Percentiles rank a stretch among this genome's conserved stretches.
Evolutionary conservation across 164 flowering plant genomes (phyloP).

Genomic region (Stephania cephalantha): DNA sequence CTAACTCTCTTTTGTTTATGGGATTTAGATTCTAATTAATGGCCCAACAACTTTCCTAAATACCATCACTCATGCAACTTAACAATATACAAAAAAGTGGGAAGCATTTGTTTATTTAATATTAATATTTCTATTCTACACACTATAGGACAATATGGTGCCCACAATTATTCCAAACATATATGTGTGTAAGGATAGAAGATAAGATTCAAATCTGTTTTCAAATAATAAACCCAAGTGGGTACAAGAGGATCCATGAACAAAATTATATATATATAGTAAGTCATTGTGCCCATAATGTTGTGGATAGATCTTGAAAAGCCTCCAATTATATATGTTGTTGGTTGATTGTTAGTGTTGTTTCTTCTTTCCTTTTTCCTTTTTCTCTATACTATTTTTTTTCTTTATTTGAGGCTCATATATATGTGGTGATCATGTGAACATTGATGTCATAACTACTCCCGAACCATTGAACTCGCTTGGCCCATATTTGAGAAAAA

Average conservation of each 20-base stretch:
- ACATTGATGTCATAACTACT: neutral
- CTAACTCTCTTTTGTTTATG: no score
- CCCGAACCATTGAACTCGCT: no score
- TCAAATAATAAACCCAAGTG: neutral
- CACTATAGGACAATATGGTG: neutral
- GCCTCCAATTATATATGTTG: neutral
- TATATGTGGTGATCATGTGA: neutral
- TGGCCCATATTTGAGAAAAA: no score
- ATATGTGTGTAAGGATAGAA: neutral
- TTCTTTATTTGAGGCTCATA: neutral
- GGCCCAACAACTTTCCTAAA: no score
- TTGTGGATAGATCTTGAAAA: neutral
- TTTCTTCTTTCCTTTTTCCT: no score
- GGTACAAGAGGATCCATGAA: neutral
- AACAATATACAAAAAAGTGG: no score
- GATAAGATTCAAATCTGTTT: neutral
- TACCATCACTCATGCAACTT: no score
- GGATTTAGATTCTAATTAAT: no score
- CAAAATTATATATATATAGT: no score
- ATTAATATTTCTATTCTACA: no score
- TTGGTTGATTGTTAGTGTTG: neutral
- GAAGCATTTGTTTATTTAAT: no score
- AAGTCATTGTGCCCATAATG: neutral
- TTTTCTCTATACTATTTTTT: no score
- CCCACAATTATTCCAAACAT: neutral